Percentiles rank a stretch among this genome's conserved stretches.
Conservation (phyloP, 2,329 filamentous ascomycete genomes). For the Xenoacremonium recifei region DNA sequence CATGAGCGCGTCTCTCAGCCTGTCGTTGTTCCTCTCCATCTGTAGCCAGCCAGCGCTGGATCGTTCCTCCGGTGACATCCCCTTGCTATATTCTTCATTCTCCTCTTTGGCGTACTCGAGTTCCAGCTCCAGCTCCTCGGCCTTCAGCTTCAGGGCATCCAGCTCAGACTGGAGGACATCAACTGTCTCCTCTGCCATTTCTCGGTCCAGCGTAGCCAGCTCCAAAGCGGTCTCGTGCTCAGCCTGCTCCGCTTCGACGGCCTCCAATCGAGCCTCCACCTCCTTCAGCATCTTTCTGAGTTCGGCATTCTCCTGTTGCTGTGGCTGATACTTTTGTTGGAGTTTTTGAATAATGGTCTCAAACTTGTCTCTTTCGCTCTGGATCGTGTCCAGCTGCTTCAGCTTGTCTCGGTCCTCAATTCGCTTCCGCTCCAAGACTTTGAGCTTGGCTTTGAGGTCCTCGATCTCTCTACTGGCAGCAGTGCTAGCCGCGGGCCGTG, state of each 20-base stretch:
- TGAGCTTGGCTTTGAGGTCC: constrained; percentile 83
- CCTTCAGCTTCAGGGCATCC: constrained; percentile 69
- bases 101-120: constrained; percentile 85
- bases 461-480: constrained; percentile 70
- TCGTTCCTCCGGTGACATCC: constrained; percentile 85
- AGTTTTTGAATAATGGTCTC: constrained; percentile 87
- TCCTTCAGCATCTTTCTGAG: constrained; percentile 78
- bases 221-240: constrained; percentile 86
- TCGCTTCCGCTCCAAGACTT: constrained; percentile 83
- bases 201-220: constrained; percentile 82
- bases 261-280: constrained; percentile 64
- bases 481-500: constrained; percentile 42
- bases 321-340: constrained; percentile 82
- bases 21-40: constrained; percentile 86
- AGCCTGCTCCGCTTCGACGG: constrained; percentile 69
- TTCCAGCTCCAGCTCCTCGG: constrained; percentile 85
- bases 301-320: constrained; percentile 76
- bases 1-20: constrained; percentile 80
- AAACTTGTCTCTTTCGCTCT: constrained; percentile 74
- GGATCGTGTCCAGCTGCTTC: constrained; percentile 72
- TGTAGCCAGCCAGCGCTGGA: constrained; percentile 86
- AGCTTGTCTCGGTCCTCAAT: constrained; percentile 82
- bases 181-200: constrained; percentile 93
- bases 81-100: constrained; percentile 77
- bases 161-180: constrained; percentile 80